Percentiles rank a stretch among this genome's conserved stretches.
Evolutionary conservation across 164 flowering plant species (phyloP).

Genomic region (Vitis rotundifolia): DNA sequence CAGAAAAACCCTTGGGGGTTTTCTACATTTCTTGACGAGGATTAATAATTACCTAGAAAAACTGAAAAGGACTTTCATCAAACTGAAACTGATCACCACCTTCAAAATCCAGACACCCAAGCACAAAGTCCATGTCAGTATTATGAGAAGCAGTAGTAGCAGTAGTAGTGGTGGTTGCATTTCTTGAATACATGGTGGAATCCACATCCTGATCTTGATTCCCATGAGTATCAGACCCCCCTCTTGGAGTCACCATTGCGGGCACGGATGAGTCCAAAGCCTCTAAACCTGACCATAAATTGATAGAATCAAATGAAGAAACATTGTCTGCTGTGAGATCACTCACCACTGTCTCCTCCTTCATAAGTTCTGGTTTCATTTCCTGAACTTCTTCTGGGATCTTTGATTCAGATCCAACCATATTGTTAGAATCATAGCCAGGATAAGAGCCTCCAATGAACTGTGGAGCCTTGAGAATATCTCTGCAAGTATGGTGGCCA

Average conservation of each 20-base stretch:
- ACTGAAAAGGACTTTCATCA: conserved; percentile 8
- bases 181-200: conserved; percentile 1
- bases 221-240: neutral
- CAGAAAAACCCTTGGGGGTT: too few relatives aligned
- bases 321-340: conserved; percentile 1
- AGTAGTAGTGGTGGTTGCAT: neutral
- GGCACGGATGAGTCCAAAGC: conserved; percentile 10
- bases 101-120: conserved; percentile 16
- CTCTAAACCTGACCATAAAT: conserved; percentile 17
- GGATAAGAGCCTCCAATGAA: conserved; percentile 21
- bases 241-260: neutral
- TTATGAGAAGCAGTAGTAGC: conserved; percentile 10
- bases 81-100: conserved; percentile 14
- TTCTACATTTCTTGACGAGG: too few relatives aligned
- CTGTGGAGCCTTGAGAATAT: conserved; percentile 16
- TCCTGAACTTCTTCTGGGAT: neutral
- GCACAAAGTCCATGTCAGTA: conserved; percentile 24
- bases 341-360: conserved; percentile 8
- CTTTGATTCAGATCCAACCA: neutral
- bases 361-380: conserved; percentile 5
- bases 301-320: conserved; percentile 2
- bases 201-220: neutral
- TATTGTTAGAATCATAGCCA: neutral
- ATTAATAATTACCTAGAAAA: neutral
- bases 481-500: conserved; percentile 60